These are phyloP conservation scores for Rhizopus sp. DNA, from an alignment of 371 early-diverging fungal species.

Conservation along the genomic window DNA sequence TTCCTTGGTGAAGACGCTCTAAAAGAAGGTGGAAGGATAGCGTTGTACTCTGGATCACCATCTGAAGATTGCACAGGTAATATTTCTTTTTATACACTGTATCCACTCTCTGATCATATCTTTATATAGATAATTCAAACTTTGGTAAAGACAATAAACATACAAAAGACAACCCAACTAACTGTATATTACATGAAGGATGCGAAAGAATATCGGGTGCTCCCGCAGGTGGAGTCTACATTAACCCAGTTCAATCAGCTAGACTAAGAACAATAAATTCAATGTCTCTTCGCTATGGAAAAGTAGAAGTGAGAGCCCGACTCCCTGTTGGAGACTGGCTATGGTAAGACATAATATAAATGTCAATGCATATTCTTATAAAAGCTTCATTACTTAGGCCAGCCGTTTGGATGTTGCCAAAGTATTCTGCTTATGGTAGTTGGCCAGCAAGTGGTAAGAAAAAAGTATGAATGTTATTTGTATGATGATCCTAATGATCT, in stretches of 20 bases:
- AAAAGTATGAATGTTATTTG: conserved; percentile 16
- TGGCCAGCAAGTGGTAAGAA: conserved; percentile 77
- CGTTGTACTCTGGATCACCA: conserved; percentile 38
- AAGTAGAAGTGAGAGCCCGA: conserved; percentile 66
- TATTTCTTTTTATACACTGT: not conserved
- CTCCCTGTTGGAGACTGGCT: conserved; percentile 72
- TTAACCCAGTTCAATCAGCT: conserved; percentile 73
- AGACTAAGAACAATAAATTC: conserved; percentile 53
- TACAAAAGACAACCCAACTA: not conserved
- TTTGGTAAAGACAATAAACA: conserved; percentile 24
- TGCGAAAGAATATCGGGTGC: conserved; percentile 56
- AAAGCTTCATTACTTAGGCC: conserved; percentile 27
- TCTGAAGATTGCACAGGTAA: conserved; percentile 42
- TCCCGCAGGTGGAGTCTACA: conserved; percentile 47
- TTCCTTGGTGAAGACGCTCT: conserved; percentile 35
- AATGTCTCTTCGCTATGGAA: conserved; percentile 57
- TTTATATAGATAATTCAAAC: conserved; percentile 35
- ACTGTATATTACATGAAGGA: conserved; percentile 29
- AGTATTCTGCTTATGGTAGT: conserved; percentile 60
- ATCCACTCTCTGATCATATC: not conserved
- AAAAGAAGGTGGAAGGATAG: conserved; percentile 38
- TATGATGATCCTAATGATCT: not conserved
- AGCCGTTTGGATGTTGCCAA: conserved; percentile 75
- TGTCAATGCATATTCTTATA: not conserved
- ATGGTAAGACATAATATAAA: conserved; percentile 45